phyloP scores from a whole-genome alignment of 73 alveolate genomes.

The Paraurostyla sp. region DNA sequence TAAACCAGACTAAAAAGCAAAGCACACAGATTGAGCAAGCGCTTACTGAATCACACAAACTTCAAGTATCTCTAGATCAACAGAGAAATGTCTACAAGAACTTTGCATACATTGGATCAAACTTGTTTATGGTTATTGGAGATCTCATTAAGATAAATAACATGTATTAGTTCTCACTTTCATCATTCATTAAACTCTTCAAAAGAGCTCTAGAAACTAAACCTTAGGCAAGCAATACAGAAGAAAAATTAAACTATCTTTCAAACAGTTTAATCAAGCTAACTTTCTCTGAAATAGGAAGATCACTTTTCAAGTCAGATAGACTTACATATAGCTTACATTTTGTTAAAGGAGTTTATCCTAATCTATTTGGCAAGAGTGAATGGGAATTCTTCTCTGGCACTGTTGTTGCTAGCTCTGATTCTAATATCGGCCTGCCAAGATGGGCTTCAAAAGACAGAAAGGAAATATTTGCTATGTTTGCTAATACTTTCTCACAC shows the following conservation, averaged over 20 bases:
- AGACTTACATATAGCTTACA: constrained; percentile 98
- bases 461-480: constrained; percentile 90
- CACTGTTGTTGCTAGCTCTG: constrained; percentile 86
- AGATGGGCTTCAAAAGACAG: constrained; percentile 97
- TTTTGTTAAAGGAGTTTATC: constrained; percentile 94
- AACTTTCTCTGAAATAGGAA: constrained; percentile 87
- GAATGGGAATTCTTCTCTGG: constrained; percentile 99
- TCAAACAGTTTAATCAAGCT: constrained; percentile 85
- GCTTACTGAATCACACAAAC: constrained; percentile 89
- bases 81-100: constrained; percentile 98
- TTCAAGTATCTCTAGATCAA: constrained; percentile 95
- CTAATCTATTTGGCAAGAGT: constrained; percentile 87
- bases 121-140: constrained; percentile 96
- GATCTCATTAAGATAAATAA: constrained; percentile 96
- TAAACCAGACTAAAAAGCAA: constrained; percentile 96
- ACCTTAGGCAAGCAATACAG: constrained; percentile 81
- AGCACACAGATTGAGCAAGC: constrained; percentile 91
- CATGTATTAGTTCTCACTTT: constrained; percentile 99
- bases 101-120: constrained; percentile 96
- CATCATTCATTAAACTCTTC: constrained; percentile 95
- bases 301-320: constrained; percentile 99
- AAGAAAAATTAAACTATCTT: constrained; percentile 88
- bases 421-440: constrained; percentile 84
- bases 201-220: constrained; percentile 91
- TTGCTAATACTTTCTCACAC: constrained; percentile 89